Evolutionary conservation across 2,329 filamentous ascomycete genomes (phyloP).

Genomic region (Nigrograna mackinnonii): DNA sequence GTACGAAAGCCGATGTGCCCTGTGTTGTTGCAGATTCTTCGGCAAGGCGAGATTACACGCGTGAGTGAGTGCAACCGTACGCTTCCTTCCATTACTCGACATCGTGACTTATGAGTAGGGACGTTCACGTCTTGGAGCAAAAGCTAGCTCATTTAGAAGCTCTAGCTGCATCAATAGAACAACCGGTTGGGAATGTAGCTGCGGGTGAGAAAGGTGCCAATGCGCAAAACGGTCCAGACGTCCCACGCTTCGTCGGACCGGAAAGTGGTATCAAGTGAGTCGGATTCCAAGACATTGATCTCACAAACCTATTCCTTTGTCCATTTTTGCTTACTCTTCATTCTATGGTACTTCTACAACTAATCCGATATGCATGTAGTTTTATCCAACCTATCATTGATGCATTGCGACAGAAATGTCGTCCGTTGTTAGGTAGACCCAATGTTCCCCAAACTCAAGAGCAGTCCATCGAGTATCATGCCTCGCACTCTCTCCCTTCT

Average conservation of each 20-base stretch:
- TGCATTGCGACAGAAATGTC: not conserved
- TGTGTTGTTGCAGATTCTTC: not conserved
- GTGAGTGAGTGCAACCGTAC: not conserved
- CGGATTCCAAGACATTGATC: too few relatives aligned
- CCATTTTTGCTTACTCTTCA: too few relatives aligned
- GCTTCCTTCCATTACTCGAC: not conserved
- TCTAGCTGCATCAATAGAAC: not conserved
- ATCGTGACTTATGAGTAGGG: not conserved
- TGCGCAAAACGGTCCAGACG: not conserved
- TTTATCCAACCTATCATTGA: not conserved
- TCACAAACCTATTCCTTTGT: too few relatives aligned
- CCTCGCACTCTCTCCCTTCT: not conserved
- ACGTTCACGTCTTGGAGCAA: not conserved
- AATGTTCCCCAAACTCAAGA: not conserved
- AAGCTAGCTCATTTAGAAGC: not conserved
- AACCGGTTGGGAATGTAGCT: not conserved
- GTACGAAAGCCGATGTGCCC: constrained; percentile 28
- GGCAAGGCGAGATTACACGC: not conserved
- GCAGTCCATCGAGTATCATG: not conserved
- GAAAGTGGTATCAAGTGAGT: not conserved
- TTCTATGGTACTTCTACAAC: too few relatives aligned
- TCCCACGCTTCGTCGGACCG: not conserved
- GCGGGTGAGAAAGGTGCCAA: not conserved
- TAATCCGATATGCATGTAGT: too few relatives aligned
- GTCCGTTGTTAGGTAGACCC: not conserved